Evolutionary conservation across 495 filamentous ascomycete genomes (phyloP).

Genomic region (Penicillium ucsense): DNA sequence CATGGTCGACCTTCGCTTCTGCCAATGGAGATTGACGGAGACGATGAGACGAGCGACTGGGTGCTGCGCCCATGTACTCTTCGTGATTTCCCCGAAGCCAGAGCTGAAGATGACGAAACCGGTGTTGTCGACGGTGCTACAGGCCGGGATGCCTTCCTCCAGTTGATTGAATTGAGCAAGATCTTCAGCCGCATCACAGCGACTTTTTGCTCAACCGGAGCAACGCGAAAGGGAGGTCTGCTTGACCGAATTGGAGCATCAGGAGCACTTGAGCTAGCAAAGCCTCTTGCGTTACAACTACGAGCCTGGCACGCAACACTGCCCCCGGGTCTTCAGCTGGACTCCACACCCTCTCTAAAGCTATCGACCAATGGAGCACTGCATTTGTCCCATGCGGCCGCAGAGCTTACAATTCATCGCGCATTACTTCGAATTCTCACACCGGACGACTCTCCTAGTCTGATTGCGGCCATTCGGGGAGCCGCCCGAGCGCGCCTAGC

Average conservation of each 20-base stretch:
- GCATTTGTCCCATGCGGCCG: background rate
- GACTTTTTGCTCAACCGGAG: conserved; percentile 65
- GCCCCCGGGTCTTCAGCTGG: background rate
- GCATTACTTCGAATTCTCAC: background rate
- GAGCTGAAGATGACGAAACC: background rate
- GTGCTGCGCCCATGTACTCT: background rate
- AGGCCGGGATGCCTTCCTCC: conserved; percentile 56
- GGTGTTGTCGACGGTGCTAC: conserved; percentile 48
- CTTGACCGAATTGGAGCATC: conserved; percentile 6
- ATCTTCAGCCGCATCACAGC: conserved; percentile 71
- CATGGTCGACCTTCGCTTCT: conserved; percentile 79
- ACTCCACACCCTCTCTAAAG: background rate
- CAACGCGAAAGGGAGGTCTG: conserved; percentile 25
- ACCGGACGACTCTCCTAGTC: background rate
- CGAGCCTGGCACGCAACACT: conserved; percentile 64
- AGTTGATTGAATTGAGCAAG: conserved; percentile 61
- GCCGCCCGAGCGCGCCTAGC: background rate
- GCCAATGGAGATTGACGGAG: conserved; percentile 46
- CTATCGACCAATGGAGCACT: background rate
- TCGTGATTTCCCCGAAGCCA: background rate
- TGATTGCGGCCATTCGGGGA: background rate
- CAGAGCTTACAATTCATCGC: background rate
- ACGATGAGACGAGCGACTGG: conserved; percentile 39
- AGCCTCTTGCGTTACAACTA: conserved; percentile 73
- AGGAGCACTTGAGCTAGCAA: conserved; percentile 61